Conservation (phyloP, 208 protist genomes). For the Wallacemonas rigidus region DNA sequence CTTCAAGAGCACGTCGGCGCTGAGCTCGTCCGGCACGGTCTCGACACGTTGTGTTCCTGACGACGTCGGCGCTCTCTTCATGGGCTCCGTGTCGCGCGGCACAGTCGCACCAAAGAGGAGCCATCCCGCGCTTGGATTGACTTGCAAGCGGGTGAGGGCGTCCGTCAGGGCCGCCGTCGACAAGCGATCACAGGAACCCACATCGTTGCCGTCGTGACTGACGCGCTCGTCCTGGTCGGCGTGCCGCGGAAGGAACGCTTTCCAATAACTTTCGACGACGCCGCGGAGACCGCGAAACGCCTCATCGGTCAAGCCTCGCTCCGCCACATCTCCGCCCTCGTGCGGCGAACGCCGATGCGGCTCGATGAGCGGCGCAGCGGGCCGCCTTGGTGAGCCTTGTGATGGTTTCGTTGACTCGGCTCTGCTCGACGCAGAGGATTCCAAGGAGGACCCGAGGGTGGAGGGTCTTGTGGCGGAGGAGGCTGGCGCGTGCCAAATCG, state of each 20-base stretch:
- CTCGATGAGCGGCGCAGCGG: slow-evolving; percentile 5
- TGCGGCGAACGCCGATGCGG: too few species aligned
- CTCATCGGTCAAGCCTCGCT: slow-evolving; percentile 31
- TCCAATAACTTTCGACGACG: slow-evolving; percentile 52
- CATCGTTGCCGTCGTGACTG: not conserved
- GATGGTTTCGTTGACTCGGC: not conserved
- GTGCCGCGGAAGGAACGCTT: not conserved
- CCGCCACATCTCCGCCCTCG: not conserved
- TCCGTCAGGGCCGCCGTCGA: not conserved
- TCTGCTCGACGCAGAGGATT: not conserved
- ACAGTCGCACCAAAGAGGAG: not conserved
- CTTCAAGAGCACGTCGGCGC: too few species aligned
- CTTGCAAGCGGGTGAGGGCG: not conserved
- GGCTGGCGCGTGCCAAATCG: not conserved
- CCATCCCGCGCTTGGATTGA: not conserved
- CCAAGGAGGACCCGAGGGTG: not conserved
- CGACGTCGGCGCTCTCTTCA: not conserved
- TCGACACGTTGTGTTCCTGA: not conserved
- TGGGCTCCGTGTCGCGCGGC: not conserved
- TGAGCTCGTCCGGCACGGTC: too few species aligned
- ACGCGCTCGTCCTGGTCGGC: not conserved
- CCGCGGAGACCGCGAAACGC: slow-evolving; percentile 41
- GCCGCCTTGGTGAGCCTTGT: not conserved
- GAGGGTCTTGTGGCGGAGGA: not conserved
- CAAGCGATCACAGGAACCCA: too few species aligned